A percentile compares a stretch with the other conserved stretches of the same genome.
These are phyloP conservation scores for Trichoderma sp. DNA, from an alignment of 2,329 filamentous ascomycete species.

Conservation along the genomic window DNA sequence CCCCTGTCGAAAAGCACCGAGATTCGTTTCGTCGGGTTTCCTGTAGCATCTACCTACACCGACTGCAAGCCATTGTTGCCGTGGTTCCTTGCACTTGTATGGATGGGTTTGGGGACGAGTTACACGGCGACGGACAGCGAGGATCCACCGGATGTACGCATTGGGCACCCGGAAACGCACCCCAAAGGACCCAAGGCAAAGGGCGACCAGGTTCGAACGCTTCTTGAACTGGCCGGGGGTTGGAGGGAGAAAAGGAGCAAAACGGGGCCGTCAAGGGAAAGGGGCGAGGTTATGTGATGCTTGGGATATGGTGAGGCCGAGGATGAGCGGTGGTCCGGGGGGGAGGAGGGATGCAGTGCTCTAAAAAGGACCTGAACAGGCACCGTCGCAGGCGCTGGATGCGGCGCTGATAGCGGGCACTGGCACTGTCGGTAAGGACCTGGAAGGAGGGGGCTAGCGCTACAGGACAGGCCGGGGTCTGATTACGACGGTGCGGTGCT, in stretches of 20 bases:
- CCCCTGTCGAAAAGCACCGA: constrained; percentile 9
- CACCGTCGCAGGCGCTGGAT: constrained; percentile 9
- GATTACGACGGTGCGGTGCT: constrained; percentile 12
- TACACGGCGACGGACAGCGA: constrained; percentile 17
- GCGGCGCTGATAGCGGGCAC: not conserved
- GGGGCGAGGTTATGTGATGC: not conserved
- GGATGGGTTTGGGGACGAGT: constrained; percentile 18
- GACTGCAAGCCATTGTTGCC: constrained; percentile 21
- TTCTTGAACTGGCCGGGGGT: not conserved
- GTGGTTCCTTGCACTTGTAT: constrained; percentile 17
- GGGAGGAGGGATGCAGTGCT: not conserved
- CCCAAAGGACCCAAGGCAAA: constrained; percentile 12
- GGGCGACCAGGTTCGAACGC: not conserved
- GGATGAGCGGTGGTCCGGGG: constrained; percentile 14
- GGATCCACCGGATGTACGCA: constrained; percentile 15
- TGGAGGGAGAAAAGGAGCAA: not conserved
- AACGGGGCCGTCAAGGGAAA: not conserved
- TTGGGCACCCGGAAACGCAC: constrained; percentile 7
- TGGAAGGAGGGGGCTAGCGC: not conserved
- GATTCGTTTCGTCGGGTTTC: constrained; percentile 7
- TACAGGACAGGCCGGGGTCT: constrained; percentile 1
- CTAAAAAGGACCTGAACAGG: constrained; percentile 3
- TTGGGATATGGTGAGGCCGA: constrained; percentile 10
- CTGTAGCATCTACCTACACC: constrained; percentile 19
- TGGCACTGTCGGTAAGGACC: not conserved